These are phyloP conservation scores for Triticum monococcum DNA, from an alignment of 176 grass and related monocot genomes.

Conservation along the genomic window DNA sequence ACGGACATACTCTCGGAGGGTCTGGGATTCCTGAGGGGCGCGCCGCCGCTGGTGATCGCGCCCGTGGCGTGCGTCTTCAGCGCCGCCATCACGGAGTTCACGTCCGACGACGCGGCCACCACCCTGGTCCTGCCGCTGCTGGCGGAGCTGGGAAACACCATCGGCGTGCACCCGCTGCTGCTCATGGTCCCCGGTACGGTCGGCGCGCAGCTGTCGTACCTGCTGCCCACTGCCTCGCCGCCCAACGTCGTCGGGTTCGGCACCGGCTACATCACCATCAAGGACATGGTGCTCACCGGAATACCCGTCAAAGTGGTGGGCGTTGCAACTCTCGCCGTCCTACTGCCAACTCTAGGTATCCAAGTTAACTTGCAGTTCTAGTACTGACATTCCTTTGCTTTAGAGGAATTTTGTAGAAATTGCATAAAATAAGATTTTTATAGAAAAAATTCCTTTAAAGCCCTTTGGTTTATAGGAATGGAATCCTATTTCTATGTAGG, in stretches of 20 bases:
- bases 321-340: constrained; percentile 27
- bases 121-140: constrained; percentile 78
- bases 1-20: constrained; percentile 45
- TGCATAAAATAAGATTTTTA: too few relatives aligned
- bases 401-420: too few relatives aligned
- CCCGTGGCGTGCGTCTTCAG: constrained; percentile 53
- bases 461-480: too few relatives aligned
- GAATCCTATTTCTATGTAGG: too few relatives aligned
- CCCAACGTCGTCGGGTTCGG: constrained; percentile 64
- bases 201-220: constrained; percentile 66
- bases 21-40: constrained; percentile 48
- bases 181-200: constrained; percentile 71
- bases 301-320: constrained; percentile 49
- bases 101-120: constrained; percentile 62
- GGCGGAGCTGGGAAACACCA: constrained; percentile 53
- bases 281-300: constrained; percentile 66
- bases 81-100: constrained; percentile 64
- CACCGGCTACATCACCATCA: constrained; percentile 62
- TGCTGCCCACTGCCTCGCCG: constrained; percentile 64
- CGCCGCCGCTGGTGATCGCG: constrained; percentile 42
- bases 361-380: neutral
- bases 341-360: constrained; percentile 70
- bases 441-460: too few relatives aligned
- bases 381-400: neutral
- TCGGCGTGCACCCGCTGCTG: constrained; percentile 53